phyloP scores from a whole-genome alignment of 352 stramenopile species.

The Salisapilia sapeloensis region DNA sequence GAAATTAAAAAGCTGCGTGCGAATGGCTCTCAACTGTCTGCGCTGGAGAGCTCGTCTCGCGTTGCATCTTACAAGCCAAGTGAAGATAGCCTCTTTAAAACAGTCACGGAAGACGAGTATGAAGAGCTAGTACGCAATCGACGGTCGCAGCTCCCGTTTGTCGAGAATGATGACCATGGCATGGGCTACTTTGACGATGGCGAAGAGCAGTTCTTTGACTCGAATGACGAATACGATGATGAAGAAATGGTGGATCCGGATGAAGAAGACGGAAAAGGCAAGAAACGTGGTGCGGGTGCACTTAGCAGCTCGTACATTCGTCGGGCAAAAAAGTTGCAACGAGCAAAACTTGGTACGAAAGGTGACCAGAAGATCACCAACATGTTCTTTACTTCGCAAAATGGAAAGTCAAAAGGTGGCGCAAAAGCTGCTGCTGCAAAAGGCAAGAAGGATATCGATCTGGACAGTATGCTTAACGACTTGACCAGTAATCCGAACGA shows the following conservation, averaged over 20 bases:
- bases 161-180: slow-evolving; percentile 70
- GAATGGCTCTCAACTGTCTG: slow-evolving; percentile 3
- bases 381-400: slow-evolving; percentile 68
- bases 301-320: slow-evolving; percentile 61
- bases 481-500: slow-evolving; percentile 72
- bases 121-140: slow-evolving; percentile 68
- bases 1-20: slow-evolving; percentile 67
- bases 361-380: slow-evolving; percentile 80
- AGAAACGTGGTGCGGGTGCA: slow-evolving; percentile 60
- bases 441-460: slow-evolving; percentile 38
- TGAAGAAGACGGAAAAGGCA: slow-evolving; percentile 10
- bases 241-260: slow-evolving; percentile 22
- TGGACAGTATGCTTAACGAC: slow-evolving; percentile 77
- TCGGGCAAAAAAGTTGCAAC: slow-evolving; percentile 69
- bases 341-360: slow-evolving; percentile 49
- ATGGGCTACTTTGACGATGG: slow-evolving; percentile 82
- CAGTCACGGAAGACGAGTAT: slow-evolving; percentile 75
- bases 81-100: slow-evolving; percentile 71
- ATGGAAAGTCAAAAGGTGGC: slow-evolving; percentile 11
- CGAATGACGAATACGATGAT: slow-evolving; percentile 23
- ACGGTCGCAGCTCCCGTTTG: slow-evolving; percentile 57
- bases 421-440: slow-evolving; percentile 5
- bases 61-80: slow-evolving; percentile 57
- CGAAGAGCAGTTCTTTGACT: slow-evolving; percentile 82
- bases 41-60: slow-evolving; percentile 13